Conservation (phyloP, 139 green algal species). For the Coelastrella sp. region DNA sequence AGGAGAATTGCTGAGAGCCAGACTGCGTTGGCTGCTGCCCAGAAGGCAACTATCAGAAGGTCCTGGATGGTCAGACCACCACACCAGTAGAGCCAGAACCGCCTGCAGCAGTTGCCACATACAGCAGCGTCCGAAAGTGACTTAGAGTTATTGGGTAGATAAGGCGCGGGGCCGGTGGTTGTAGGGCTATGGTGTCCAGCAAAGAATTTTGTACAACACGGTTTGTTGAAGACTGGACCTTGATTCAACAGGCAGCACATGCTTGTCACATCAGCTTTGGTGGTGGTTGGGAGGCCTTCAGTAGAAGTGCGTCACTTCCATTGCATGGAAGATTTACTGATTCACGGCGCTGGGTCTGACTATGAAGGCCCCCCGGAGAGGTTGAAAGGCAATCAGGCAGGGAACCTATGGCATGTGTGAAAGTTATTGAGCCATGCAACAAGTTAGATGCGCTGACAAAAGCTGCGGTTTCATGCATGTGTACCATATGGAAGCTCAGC, state of each 20-base stretch:
- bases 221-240: no score
- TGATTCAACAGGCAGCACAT: no score
- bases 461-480: no score
- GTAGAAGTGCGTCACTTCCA: no score
- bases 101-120: neutral
- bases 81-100: conserved; percentile 7
- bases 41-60: neutral
- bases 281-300: no score
- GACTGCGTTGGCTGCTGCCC: neutral
- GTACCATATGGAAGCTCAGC: neutral
- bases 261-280: no score
- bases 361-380: no score
- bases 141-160: neutral
- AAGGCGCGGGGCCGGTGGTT: neutral
- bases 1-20: conserved; percentile 4
- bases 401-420: neutral
- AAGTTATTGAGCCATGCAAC: no score
- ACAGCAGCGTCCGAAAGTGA: neutral
- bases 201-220: neutral
- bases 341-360: no score
- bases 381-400: neutral
- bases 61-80: conserved; percentile 7
- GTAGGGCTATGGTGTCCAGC: no score
- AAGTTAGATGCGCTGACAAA: no score
- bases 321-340: no score